Conservation (phyloP, 768 basidiomycete species). For the Nevesoporus exiguus region DNA sequence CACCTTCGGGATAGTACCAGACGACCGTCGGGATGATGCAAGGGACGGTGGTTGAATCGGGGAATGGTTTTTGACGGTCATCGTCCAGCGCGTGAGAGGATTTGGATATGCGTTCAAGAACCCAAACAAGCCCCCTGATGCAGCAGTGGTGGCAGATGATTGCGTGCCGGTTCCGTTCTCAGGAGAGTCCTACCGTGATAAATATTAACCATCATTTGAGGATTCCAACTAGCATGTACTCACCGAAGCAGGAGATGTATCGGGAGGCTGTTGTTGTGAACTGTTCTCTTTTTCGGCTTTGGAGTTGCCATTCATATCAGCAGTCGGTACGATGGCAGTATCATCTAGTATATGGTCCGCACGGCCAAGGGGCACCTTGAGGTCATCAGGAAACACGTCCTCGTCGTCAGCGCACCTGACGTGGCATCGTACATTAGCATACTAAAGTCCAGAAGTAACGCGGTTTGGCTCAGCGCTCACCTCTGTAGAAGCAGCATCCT, state of each 20-base stretch:
- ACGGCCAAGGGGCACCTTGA: slow-evolving; percentile 57
- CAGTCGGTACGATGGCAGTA: slow-evolving; percentile 9
- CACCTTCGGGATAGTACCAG: slow-evolving; percentile 25
- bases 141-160: slow-evolving; percentile 19
- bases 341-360: slow-evolving; percentile 57
- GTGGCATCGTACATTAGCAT: not conserved
- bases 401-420: slow-evolving; percentile 52
- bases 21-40: slow-evolving; percentile 23
- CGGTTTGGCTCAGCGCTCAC: slow-evolving; percentile 34
- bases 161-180: slow-evolving; percentile 24
- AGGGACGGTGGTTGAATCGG: slow-evolving; percentile 21
- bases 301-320: slow-evolving; percentile 14
- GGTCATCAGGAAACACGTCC: slow-evolving; percentile 57
- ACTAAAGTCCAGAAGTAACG: slow-evolving; percentile 1
- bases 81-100: slow-evolving; percentile 51
- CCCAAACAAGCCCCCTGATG: slow-evolving; percentile 47
- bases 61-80: slow-evolving; percentile 24
- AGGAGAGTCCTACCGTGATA: slow-evolving; percentile 19
- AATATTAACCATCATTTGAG: not conserved
- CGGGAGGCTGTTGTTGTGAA: slow-evolving; percentile 18
- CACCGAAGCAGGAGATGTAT: slow-evolving; percentile 21
- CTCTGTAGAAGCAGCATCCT: slow-evolving; percentile 67
- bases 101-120: slow-evolving; percentile 62
- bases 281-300: slow-evolving; percentile 16
- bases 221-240: slow-evolving; percentile 4